Percentiles rank a stretch among this genome's conserved stretches.
These are phyloP conservation scores for Microthyrium microscopicum DNA, from an alignment of 2,329 filamentous ascomycete species.

Conservation along the genomic window DNA sequence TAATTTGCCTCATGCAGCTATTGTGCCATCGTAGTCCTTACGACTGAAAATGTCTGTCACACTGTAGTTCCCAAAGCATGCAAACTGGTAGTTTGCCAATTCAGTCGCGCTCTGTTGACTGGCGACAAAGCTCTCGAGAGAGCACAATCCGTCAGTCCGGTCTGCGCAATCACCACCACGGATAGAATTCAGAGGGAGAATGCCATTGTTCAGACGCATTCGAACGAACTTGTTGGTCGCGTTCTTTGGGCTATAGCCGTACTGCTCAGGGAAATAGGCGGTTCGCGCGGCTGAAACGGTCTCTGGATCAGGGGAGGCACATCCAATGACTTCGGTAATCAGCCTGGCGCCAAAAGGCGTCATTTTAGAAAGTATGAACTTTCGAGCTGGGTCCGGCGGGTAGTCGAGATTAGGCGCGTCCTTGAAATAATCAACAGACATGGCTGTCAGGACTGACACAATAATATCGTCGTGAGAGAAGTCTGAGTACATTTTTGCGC, in stretches of 20 bases:
- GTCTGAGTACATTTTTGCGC: conserved; percentile 34
- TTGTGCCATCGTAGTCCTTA: conserved; percentile 27
- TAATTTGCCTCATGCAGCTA: too few relatives aligned
- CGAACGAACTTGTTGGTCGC: conserved; percentile 30
- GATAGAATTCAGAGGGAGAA: conserved; percentile 30
- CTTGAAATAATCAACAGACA: conserved; percentile 38
- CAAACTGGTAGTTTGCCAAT: conserved; percentile 30
- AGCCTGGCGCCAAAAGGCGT: conserved; percentile 39
- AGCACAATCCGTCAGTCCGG: conserved; percentile 30
- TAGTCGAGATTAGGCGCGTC: conserved; percentile 27
- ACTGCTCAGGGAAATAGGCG: conserved; percentile 26
- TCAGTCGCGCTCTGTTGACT: conserved; percentile 24
- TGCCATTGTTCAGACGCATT: conserved; percentile 33
- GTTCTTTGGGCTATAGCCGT: conserved; percentile 27
- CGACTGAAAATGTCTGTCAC: conserved; percentile 21
- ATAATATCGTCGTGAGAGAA: conserved; percentile 39
- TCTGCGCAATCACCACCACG: conserved; percentile 28
- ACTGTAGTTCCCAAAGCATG: conserved; percentile 33
- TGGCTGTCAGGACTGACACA: conserved; percentile 31
- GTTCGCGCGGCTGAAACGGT: conserved; percentile 23
- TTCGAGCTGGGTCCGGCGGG: conserved; percentile 27
- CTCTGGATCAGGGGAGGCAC: conserved; percentile 23
- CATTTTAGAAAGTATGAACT: conserved; percentile 33
- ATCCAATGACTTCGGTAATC: conserved; percentile 39
- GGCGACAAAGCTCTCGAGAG: conserved; percentile 24